phyloP scores from a whole-genome alignment of 2,329 filamentous ascomycete genomes.

The Lasiodiplodia theobromae region DNA sequence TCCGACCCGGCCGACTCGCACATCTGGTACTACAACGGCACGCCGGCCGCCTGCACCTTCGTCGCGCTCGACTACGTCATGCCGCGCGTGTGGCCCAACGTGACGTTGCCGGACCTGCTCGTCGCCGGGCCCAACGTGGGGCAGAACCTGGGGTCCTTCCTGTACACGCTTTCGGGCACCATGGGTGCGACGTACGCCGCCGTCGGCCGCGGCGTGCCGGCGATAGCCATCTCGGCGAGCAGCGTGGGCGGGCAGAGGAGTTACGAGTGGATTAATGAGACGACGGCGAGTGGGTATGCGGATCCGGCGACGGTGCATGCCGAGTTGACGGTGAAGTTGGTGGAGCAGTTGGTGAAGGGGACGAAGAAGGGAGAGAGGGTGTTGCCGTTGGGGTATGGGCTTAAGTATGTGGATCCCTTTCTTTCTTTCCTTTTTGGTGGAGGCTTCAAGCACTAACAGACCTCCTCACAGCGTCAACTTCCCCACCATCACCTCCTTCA shows the following conservation, averaged over 20 bases:
- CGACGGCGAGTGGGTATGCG: constrained; percentile 38
- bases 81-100: constrained; percentile 54
- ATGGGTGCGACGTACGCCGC: constrained; percentile 60
- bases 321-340: constrained; percentile 53
- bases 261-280: constrained; percentile 54
- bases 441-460: too few species aligned
- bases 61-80: constrained; percentile 65
- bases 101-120: constrained; percentile 61
- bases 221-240: constrained; percentile 57
- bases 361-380: constrained; percentile 41
- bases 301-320: constrained; percentile 56
- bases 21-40: constrained; percentile 69
- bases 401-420: constrained; percentile 39
- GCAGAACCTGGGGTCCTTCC: constrained; percentile 61
- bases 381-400: constrained; percentile 60
- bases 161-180: constrained; percentile 48
- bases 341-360: constrained; percentile 54
- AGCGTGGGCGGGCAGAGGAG: constrained; percentile 49
- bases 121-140: constrained; percentile 65
- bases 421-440: background rate
- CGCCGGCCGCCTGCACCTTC: constrained; percentile 62
- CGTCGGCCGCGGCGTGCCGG: constrained; percentile 58
- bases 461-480: constrained; percentile 53
- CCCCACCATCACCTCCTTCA: constrained; percentile 51
- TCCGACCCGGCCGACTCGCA: constrained; percentile 59